Evolutionary conservation across 768 basidiomycete genomes (phyloP).

Genomic region (Pisolithus sp.): DNA sequence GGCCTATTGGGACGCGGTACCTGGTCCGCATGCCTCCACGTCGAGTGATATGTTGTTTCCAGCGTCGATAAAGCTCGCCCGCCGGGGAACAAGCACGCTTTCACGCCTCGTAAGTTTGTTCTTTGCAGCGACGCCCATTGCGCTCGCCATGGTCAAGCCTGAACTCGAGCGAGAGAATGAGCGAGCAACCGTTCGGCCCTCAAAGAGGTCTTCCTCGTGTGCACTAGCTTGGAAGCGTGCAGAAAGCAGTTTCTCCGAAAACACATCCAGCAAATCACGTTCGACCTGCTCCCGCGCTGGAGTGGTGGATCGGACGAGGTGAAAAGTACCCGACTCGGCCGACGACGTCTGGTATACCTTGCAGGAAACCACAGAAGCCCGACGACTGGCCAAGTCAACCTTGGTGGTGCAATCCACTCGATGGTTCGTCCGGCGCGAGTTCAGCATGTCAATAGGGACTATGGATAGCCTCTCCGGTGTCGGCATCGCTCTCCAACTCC

Average conservation of each 20-base stretch:
- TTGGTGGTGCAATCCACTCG: constrained; percentile 14
- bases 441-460: constrained; percentile 1
- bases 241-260: constrained; percentile 64
- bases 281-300: constrained; percentile 68
- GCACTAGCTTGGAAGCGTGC: constrained; percentile 61
- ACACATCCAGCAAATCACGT: constrained; percentile 71
- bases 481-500: constrained; percentile 30
- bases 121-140: constrained; percentile 48
- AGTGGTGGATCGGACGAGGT: constrained; percentile 62
- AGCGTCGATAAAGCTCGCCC: constrained; percentile 40
- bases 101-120: constrained; percentile 59
- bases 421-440: constrained; percentile 13
- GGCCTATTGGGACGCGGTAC: constrained; percentile 6
- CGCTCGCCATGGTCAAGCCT: constrained; percentile 51
- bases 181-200: constrained; percentile 39
- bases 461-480: constrained; percentile 6
- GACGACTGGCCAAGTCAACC: constrained; percentile 38
- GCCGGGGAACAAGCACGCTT: constrained; percentile 60
- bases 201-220: constrained; percentile 60
- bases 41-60: constrained; percentile 11
- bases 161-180: constrained; percentile 52
- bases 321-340: constrained; percentile 43
- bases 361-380: constrained; percentile 59
- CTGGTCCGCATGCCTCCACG: constrained; percentile 7
- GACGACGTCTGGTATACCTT: constrained; percentile 53